Conservation (phyloP, 495 filamentous ascomycete species). For the Penicillium herquei region DNA sequence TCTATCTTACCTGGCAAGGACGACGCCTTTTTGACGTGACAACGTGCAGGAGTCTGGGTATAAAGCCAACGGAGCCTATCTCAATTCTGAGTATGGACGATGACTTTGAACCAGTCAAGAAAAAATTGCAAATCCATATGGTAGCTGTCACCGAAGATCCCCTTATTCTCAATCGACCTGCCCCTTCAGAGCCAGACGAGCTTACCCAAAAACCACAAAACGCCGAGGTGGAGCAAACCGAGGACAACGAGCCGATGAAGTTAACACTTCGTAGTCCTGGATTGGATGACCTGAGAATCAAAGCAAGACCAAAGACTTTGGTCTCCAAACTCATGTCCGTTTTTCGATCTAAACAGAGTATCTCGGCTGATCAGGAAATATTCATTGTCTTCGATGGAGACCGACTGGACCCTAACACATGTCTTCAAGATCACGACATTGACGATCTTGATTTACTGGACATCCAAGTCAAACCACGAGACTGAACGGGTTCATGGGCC, state of each 20-base stretch:
- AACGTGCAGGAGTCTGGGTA: constrained; percentile 64
- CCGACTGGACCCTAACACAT: constrained; percentile 56
- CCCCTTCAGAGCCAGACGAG: not conserved
- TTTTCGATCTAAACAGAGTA: constrained; percentile 46
- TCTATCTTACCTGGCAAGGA: constrained; percentile 80
- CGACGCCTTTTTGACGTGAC: constrained; percentile 70
- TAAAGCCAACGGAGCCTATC: constrained; percentile 40
- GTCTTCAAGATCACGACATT: constrained; percentile 69
- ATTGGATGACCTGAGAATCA: constrained; percentile 54
- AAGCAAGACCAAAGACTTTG: constrained; percentile 54
- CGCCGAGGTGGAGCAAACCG: constrained; percentile 11
- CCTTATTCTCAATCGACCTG: constrained; percentile 19
- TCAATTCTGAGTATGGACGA: constrained; percentile 33
- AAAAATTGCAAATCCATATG: constrained; percentile 52
- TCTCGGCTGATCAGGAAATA: constrained; percentile 51
- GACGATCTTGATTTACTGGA: constrained; percentile 77
- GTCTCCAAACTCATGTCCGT: constrained; percentile 54
- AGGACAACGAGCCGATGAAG: constrained; percentile 36
- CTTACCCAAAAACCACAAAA: not conserved
- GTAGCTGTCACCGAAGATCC: constrained; percentile 68
- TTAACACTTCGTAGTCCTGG: constrained; percentile 61
- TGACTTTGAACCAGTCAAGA: constrained; percentile 23
- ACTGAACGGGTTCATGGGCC: not conserved
- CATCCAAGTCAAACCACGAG: constrained; percentile 55
- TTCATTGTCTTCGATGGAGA: constrained; percentile 81